Conservation (phyloP, 768 basidiomycete species). For the Mycena pura region DNA sequence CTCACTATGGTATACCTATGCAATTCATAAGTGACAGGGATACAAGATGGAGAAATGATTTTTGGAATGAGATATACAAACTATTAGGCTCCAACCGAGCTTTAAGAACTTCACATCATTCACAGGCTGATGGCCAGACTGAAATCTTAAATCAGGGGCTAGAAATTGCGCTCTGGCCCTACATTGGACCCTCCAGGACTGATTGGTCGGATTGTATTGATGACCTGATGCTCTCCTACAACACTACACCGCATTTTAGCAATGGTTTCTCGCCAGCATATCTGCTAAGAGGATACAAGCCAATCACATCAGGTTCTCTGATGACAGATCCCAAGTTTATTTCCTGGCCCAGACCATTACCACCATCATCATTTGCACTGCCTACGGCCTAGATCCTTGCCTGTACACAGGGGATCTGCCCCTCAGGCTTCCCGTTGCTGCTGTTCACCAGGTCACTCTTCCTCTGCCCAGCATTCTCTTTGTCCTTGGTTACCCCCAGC, state of each 20-base stretch:
- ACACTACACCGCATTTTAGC: slow-evolving; percentile 34
- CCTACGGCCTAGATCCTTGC: too few relatives aligned
- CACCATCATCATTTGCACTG: too few relatives aligned
- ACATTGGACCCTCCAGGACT: slow-evolving; percentile 29
- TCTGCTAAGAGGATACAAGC: slow-evolving; percentile 34
- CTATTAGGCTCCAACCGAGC: slow-evolving; percentile 32
- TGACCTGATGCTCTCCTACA: slow-evolving; percentile 37
- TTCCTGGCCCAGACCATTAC: too few relatives aligned
- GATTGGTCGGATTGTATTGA: slow-evolving; percentile 35
- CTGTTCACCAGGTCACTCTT: too few relatives aligned
- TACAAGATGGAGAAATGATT: slow-evolving; percentile 31
- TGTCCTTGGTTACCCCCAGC: too few relatives aligned
- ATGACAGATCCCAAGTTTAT: not conserved
- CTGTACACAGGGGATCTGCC: too few relatives aligned
- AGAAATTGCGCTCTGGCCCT: slow-evolving; percentile 37
- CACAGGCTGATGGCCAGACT: slow-evolving; percentile 44
- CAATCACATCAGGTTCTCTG: slow-evolving; percentile 10
- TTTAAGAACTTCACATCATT: slow-evolving; percentile 36
- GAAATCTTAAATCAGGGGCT: slow-evolving; percentile 41
- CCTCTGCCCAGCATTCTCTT: too few relatives aligned
- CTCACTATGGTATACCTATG: not conserved
- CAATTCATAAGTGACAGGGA: slow-evolving; percentile 40
- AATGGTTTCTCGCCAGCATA: slow-evolving; percentile 36
- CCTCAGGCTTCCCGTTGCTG: too few relatives aligned
- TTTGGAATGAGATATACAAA: slow-evolving; percentile 35